phyloP scores from a whole-genome alignment of 371 early-diverging fungal genomes.

The Mortierella polycephala region DNA sequence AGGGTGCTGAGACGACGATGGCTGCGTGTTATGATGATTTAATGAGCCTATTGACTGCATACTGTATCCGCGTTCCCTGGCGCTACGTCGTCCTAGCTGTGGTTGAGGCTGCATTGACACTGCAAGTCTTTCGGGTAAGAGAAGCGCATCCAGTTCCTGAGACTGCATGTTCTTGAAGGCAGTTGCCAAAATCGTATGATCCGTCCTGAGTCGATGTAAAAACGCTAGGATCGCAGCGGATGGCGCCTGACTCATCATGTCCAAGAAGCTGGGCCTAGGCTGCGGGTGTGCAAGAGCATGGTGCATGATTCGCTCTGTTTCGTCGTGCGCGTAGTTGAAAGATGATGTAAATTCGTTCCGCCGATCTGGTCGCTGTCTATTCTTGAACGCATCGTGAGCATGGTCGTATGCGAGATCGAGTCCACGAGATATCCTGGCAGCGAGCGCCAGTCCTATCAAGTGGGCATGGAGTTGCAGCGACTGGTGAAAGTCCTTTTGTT shows the following conservation, averaged over 20 bases:
- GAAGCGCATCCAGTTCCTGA: constrained; percentile 48
- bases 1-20: constrained; percentile 14
- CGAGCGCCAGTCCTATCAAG: constrained; percentile 39
- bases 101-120: constrained; percentile 3
- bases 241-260: constrained; percentile 47
- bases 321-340: constrained; percentile 45
- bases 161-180: constrained; percentile 50
- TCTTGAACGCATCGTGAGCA: constrained; percentile 53
- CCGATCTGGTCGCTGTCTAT: constrained; percentile 48
- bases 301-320: constrained; percentile 45
- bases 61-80: constrained; percentile 34
- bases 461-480: constrained; percentile 51
- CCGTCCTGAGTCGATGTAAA: constrained; percentile 44
- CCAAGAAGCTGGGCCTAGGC: constrained; percentile 49
- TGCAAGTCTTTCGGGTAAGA: constrained; percentile 29
- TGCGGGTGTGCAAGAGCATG: constrained; percentile 45
- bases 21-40: constrained; percentile 15
- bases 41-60: constrained; percentile 7
- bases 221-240: constrained; percentile 38
- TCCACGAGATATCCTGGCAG: constrained; percentile 37
- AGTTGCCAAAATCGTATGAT: constrained; percentile 39
- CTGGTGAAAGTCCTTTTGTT: constrained; percentile 51
- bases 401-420: constrained; percentile 54
- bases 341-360: constrained; percentile 41
- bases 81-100: constrained; percentile 17